A percentile compares a stretch with the other conserved stretches of the same genome.
These are phyloP conservation scores for Ceriops decandra DNA, from an alignment of 345 rosid genomes.

Conservation along the genomic window DNA sequence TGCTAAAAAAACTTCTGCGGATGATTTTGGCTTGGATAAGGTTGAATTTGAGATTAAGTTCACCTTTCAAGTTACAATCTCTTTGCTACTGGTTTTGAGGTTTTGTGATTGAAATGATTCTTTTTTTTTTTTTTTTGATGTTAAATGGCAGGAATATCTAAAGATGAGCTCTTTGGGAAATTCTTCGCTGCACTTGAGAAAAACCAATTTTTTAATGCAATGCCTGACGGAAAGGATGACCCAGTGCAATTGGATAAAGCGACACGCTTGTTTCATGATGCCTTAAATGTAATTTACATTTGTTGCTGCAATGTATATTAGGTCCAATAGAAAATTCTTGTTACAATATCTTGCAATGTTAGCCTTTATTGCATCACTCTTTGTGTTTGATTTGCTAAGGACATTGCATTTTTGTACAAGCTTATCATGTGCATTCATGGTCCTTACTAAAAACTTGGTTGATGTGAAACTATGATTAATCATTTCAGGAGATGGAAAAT, in stretches of 20 bases:
- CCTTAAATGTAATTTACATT: conserved; percentile 47
- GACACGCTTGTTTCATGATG: conserved; percentile 62
- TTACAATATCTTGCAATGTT: no score
- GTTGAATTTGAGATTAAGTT: neutral
- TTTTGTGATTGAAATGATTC: conserved; percentile 6
- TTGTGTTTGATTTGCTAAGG: neutral
- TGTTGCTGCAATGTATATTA: conserved; percentile 16
- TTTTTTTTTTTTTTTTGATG: conserved; percentile 3
- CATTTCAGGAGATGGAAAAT: conserved; percentile 71
- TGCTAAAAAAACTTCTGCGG: no score
- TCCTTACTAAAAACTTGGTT: conserved; percentile 1
- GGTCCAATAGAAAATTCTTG: conserved; percentile 1
- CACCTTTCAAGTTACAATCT: neutral
- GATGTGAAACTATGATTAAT: conserved; percentile 12
- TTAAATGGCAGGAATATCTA: conserved; percentile 49
- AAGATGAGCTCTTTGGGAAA: conserved; percentile 78
- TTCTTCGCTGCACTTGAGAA: conserved; percentile 81
- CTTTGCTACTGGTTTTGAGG: neutral
- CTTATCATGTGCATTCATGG: neutral
- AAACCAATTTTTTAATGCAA: conserved; percentile 44
- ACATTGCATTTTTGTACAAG: conserved; percentile 2
- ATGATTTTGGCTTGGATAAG: neutral
- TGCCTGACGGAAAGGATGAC: conserved; percentile 64
- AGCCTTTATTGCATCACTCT: neutral
- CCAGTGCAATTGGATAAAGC: conserved; percentile 66